These are phyloP conservation scores for Berkeleyomyces rouxiae DNA, from an alignment of 2,329 filamentous ascomycete genomes.

Conservation along the genomic window DNA sequence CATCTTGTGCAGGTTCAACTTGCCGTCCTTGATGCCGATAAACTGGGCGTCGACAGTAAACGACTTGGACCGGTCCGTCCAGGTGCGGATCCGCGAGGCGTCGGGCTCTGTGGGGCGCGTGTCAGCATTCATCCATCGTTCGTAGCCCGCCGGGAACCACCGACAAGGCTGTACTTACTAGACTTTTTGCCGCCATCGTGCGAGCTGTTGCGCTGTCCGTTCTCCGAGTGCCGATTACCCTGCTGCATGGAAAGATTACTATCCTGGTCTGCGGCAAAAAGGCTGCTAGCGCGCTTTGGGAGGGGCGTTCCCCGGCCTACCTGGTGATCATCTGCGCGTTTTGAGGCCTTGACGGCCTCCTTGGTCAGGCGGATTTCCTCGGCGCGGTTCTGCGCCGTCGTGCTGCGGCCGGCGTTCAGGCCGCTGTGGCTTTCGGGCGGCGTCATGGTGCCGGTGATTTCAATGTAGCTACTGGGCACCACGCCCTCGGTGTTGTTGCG, in stretches of 20 bases:
- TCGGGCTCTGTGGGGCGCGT: conserved; percentile 52
- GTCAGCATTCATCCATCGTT: background rate
- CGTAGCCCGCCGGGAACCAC: background rate
- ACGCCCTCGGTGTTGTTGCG: conserved; percentile 93
- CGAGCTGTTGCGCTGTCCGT: conserved; percentile 22
- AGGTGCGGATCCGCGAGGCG: conserved; percentile 63
- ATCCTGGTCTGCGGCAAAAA: conserved; percentile 49
- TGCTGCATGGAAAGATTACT: conserved; percentile 48
- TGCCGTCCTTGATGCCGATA: conserved; percentile 81
- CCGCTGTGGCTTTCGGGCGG: conserved; percentile 33
- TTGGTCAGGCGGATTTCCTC: conserved; percentile 76
- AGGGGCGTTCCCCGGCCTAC: conserved; percentile 64
- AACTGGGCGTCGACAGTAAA: conserved; percentile 98
- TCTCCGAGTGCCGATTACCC: conserved; percentile 32
- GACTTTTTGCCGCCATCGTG: conserved; percentile 41
- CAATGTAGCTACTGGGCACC: conserved; percentile 90
- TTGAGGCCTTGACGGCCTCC: conserved; percentile 48
- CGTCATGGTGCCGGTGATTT: conserved; percentile 55
- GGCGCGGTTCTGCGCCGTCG: conserved; percentile 57
- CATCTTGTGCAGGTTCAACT: conserved; percentile 93
- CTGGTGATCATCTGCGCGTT: conserved; percentile 28
- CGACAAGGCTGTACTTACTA: conserved; percentile 39
- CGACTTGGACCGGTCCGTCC: conserved; percentile 88
- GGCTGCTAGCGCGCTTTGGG: conserved; percentile 64
- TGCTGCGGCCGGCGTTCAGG: conserved; percentile 38